Conservation (phyloP, 495 filamentous ascomycete genomes). For the Aspergillus saccharolyticus region DNA sequence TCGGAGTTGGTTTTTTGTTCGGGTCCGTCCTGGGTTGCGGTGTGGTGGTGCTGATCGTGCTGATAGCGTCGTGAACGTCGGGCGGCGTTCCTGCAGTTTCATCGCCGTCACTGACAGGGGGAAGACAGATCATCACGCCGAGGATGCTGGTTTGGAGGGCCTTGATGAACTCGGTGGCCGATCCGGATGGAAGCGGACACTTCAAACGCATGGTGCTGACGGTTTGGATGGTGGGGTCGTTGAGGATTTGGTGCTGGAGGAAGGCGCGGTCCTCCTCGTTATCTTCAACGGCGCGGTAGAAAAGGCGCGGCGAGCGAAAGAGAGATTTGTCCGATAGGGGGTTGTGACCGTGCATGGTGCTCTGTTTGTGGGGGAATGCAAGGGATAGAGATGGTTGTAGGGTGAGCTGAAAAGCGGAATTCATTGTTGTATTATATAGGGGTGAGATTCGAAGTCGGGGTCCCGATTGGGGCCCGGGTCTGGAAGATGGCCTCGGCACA, state of each 20-base stretch:
- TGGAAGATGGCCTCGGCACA: no score
- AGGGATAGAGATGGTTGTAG: no score
- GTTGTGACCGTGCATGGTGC: no score
- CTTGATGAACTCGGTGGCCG: neutral
- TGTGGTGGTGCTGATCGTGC: neutral
- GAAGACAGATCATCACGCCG: neutral
- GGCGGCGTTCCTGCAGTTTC: no score
- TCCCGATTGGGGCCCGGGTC: neutral
- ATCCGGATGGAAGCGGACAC: neutral
- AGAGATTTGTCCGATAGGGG: neutral
- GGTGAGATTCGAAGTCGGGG: neutral
- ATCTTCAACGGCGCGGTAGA: neutral
- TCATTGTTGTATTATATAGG: no score
- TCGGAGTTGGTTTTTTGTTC: no score
- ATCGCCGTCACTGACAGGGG: no score
- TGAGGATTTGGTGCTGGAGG: neutral
- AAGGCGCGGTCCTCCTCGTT: neutral
- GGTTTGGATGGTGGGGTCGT: neutral
- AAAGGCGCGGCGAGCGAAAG: neutral
- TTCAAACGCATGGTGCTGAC: neutral
- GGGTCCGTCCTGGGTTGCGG: no score
- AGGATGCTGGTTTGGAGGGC: neutral
- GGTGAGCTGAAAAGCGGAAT: no score
- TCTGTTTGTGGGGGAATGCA: no score
- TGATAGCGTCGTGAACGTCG: neutral